phyloP scores from a whole-genome alignment of 1,139 yeast species.

The Candida albicans region DNA sequence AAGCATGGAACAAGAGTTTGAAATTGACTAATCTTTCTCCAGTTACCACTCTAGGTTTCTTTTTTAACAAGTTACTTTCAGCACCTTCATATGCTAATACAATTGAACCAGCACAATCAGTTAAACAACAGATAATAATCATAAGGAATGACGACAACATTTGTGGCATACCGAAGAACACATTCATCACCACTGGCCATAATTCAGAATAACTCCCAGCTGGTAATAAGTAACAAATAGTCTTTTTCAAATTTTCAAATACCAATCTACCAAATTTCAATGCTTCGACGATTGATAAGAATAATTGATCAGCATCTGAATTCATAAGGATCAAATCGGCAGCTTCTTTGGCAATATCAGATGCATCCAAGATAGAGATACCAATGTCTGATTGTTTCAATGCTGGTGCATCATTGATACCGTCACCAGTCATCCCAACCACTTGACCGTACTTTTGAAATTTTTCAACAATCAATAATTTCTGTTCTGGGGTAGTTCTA shows the following conservation, averaged over 20 bases:
- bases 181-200: slow-evolving; percentile 52
- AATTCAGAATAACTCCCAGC: slow-evolving; percentile 56
- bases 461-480: slow-evolving; percentile 48
- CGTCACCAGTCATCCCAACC: slow-evolving; percentile 57
- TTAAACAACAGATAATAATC: slow-evolving; percentile 51
- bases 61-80: slow-evolving; percentile 43
- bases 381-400: slow-evolving; percentile 54
- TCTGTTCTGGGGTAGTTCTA: slow-evolving; percentile 57
- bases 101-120: slow-evolving; percentile 50
- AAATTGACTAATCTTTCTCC: slow-evolving; percentile 45
- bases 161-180: slow-evolving; percentile 53
- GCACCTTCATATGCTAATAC: slow-evolving; percentile 46
- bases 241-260: slow-evolving; percentile 52
- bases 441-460: slow-evolving; percentile 45
- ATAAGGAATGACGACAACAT: slow-evolving; percentile 50
- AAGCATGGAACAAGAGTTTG: slow-evolving; percentile 44
- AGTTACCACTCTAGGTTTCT: slow-evolving; percentile 45
- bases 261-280: slow-evolving; percentile 50
- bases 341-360: slow-evolving; percentile 61
- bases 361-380: slow-evolving; percentile 50
- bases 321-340: slow-evolving; percentile 48
- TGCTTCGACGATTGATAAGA: slow-evolving; percentile 50
- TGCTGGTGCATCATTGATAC: slow-evolving; percentile 55
- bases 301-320: slow-evolving; percentile 23
- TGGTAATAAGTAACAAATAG: slow-evolving; percentile 51